Evolutionary conservation across 148 eudicot genomes (phyloP), one percentile per base, ranked within the genome.

Genomic region (Diospyros lotus): DNA sequence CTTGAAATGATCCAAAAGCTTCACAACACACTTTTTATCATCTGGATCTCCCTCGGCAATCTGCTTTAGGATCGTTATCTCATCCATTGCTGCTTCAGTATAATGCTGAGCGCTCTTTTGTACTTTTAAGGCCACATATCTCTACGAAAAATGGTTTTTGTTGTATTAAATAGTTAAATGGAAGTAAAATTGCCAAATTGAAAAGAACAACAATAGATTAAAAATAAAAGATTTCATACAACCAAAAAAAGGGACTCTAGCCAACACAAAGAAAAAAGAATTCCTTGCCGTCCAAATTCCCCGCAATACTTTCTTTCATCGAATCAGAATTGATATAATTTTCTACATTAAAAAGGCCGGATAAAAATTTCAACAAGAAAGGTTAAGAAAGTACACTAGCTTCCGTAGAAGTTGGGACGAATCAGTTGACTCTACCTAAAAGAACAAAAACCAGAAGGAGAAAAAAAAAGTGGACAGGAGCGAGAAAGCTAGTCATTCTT

Each of bases 61-160:
- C 81, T 90, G 90, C 74, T 92, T 90, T 79, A 95, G 83, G 64
- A 95, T 95, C 15, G 89, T 89, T 58, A 95, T 90, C 74, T 95
- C 98, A 77, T 95, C 97, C 96, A 92, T 86, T 72, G 98, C 98
- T 51, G 98, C 98, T 79, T 95, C 97, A 5, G 97, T 84, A 77
- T 92, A 95, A 83, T 92, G 98, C 69, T 85, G 93, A 43, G 98
- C 98, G 64, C 98, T 95, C 86, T 95, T 95, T 82, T 95, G 98
- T 45, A 95, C 89, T 81, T 95, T 95, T 68, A 95, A 73, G 46
- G 98, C 98, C 66, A 92, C 96, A 78, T 90, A 92, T 69, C 83
- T 86, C 98, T 95, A 67, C 81, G 8, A 17, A 18, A 70, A 51
- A 68, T 11, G n/a, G 38, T 13, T 75, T 58, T 48, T 46, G 43